Evolutionary conservation across 257 asterid genomes (phyloP).

Genomic region (Fraxinus quadrangulata): DNA sequence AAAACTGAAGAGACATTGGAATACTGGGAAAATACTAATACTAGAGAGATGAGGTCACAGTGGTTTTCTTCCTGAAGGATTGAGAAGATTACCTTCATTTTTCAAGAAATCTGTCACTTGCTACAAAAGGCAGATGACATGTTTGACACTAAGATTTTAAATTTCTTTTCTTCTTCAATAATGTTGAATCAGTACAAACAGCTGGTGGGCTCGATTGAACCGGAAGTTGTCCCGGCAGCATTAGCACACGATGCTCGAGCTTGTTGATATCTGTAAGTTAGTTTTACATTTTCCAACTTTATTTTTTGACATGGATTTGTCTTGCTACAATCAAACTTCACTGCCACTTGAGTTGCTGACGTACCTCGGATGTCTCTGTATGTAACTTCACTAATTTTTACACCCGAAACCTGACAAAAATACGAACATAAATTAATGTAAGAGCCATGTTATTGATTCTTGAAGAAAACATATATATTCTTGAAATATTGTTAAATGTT

Average conservation of each 20-base stretch:
- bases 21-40: no score
- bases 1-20: no score
- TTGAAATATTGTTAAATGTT: background rate
- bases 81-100: no score
- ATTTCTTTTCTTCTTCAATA: no score
- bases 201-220: conserved; percentile 44
- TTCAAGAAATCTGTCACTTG: no score
- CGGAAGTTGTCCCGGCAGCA: conserved; percentile 48
- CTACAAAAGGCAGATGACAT: background rate
- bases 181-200: conserved; percentile 34
- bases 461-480: no score
- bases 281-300: conserved; percentile 40
- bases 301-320: conserved; percentile 51
- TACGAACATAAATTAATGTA: background rate
- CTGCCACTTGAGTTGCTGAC: conserved; percentile 61
- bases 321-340: conserved; percentile 66
- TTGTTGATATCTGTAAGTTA: conserved; percentile 31
- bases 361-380: conserved; percentile 59
- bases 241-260: conserved; percentile 48
- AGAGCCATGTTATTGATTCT: background rate
- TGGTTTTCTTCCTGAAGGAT: no score
- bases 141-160: background rate
- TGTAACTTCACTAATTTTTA: conserved; percentile 49
- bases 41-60: no score
- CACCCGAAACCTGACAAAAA: conserved; percentile 50